phyloP scores from a whole-genome alignment of 2,329 filamentous ascomycete genomes.

The Cladosporium sp. region DNA sequence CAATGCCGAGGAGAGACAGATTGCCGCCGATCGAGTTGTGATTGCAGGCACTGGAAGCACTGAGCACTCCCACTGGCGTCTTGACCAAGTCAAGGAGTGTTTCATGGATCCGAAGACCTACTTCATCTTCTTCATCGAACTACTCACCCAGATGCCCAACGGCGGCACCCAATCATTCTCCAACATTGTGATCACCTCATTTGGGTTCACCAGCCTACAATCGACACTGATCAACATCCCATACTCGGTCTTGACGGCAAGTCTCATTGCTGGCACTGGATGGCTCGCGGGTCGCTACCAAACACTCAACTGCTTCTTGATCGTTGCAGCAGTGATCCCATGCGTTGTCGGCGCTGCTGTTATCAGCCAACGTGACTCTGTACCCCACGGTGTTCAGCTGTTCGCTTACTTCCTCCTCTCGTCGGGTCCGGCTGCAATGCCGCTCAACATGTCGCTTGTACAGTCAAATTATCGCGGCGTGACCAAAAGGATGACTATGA shows the following conservation, averaged over 20 bases:
- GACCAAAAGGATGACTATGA: constrained; percentile 38
- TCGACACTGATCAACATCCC: constrained; percentile 24
- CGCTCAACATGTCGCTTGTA: constrained; percentile 55
- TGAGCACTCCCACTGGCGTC: constrained; percentile 19
- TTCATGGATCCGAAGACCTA: constrained; percentile 24
- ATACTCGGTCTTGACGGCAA: constrained; percentile 23
- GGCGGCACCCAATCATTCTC: constrained; percentile 25
- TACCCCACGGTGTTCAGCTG: constrained; percentile 45
- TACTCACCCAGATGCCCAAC: constrained; percentile 26
- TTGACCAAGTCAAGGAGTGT: constrained; percentile 22
- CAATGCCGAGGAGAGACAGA: constrained; percentile 19
- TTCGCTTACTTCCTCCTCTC: constrained; percentile 61
- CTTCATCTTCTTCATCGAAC: constrained; percentile 24
- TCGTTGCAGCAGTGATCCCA: constrained; percentile 48
- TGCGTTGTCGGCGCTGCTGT: constrained; percentile 32
- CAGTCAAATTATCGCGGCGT: constrained; percentile 53
- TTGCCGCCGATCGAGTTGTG: constrained; percentile 22
- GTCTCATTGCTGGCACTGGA: constrained; percentile 21
- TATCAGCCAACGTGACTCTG: constrained; percentile 45
- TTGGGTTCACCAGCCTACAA: constrained; percentile 25
- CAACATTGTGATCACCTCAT: constrained; percentile 24
- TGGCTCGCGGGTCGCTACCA: constrained; percentile 31
- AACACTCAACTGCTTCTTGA: constrained; percentile 55
- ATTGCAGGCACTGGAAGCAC: constrained; percentile 21
- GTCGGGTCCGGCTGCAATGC: constrained; percentile 55